Percentiles rank a stretch among this genome's conserved stretches.
Conservation (phyloP, 139 green algal genomes). For the Chlorella sp. region DNA sequence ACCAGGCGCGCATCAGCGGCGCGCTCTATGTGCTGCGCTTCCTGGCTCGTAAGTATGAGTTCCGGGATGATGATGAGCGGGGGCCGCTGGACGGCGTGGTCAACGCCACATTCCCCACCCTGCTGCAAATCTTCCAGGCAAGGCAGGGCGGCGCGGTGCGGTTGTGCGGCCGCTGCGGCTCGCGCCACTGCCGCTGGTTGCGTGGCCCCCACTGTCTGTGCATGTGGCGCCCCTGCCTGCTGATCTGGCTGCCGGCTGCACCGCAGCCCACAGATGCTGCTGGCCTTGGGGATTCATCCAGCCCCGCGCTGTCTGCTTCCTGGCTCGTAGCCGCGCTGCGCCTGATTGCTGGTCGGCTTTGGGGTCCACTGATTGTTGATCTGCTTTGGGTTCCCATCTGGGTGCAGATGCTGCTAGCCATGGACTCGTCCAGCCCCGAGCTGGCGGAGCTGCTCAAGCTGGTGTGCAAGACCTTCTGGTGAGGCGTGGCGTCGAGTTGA, state of each 20-base stretch:
- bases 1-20: conserved; percentile 80
- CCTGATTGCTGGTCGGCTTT: not conserved
- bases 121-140: conserved; percentile 82
- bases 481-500: not conserved
- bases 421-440: conserved; percentile 36
- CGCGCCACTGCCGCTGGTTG: no score
- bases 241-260: no score
- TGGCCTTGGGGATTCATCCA: not conserved
- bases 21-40: conserved; percentile 84
- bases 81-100: conserved; percentile 59
- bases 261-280: no score
- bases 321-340: not conserved
- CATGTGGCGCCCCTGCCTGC: no score
- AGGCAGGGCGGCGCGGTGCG: not conserved
- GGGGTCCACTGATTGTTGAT: not conserved
- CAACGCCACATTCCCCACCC: conserved; percentile 72
- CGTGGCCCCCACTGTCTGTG: no score
- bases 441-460: conserved; percentile 78
- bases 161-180: not conserved
- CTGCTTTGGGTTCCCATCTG: not conserved
- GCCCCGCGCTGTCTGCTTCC: not conserved
- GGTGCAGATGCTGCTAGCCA: conserved; percentile 47
- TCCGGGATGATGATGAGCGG: conserved; percentile 84
- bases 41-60: conserved; percentile 97
- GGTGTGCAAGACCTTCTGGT: conserved; percentile 93